Evolutionary conservation across 768 basidiomycete genomes (phyloP).

Genomic region (Clitopilus hobsonii): DNA sequence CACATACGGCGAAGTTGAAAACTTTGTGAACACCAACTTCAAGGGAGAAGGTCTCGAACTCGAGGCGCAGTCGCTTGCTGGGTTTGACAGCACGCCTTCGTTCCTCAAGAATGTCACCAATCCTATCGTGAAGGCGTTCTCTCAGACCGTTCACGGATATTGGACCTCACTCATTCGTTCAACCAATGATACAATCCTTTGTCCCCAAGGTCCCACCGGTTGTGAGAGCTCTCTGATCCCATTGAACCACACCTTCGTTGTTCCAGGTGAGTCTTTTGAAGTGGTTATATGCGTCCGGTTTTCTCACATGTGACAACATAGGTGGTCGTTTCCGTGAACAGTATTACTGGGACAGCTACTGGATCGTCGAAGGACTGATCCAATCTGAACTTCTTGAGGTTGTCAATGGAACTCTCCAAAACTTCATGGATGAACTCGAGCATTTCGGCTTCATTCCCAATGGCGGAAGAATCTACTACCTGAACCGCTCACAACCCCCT

Average conservation of each 20-base stretch:
- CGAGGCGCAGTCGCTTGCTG: constrained; percentile 50
- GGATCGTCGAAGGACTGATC: constrained; percentile 86
- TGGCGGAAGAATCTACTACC: constrained; percentile 88
- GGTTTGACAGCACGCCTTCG: constrained; percentile 58
- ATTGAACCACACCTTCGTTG: constrained; percentile 85
- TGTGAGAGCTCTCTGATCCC: constrained; percentile 89
- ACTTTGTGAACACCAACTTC: constrained; percentile 74
- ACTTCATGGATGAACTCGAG: constrained; percentile 94
- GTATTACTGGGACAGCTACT: constrained; percentile 73
- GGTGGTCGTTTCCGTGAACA: constrained; percentile 78
- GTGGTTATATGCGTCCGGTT: background rate
- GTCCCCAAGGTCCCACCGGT: constrained; percentile 38
- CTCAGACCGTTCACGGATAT: constrained; percentile 77
- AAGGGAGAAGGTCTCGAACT: constrained; percentile 84
- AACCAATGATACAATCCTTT: constrained; percentile 70
- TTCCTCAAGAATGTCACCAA: constrained; percentile 72
- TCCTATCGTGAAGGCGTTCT: constrained; percentile 64
- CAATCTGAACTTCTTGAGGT: constrained; percentile 70
- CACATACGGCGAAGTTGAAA: constrained; percentile 61
- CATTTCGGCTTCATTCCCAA: constrained; percentile 90
- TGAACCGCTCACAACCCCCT: constrained; percentile 91
- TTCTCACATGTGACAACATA: constrained; percentile 9
- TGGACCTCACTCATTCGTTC: constrained; percentile 78
- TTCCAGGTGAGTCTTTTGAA: constrained; percentile 59
- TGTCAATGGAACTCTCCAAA: constrained; percentile 75